Percentiles rank a stretch among this genome's conserved stretches.
These are phyloP conservation scores for Fragilaria crotonensis DNA, from an alignment of 108 stramenopile genomes.

Conservation along the genomic window DNA sequence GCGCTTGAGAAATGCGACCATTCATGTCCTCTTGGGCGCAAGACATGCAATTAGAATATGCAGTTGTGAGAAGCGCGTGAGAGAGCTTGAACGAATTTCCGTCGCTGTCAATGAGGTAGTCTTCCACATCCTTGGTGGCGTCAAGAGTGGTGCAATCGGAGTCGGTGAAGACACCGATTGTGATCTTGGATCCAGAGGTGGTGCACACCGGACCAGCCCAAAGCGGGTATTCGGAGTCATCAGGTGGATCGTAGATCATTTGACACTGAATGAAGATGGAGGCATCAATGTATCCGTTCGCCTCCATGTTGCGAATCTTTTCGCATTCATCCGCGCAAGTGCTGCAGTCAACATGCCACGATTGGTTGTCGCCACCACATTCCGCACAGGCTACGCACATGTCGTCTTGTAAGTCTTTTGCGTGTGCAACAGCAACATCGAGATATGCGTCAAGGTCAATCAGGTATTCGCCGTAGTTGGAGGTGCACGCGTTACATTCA, in stretches of 20 bases:
- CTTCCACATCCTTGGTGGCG: conserved; percentile 28
- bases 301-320: conserved; percentile 79
- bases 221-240: conserved; percentile 19
- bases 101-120: conserved; percentile 23
- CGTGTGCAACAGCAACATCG: conserved; percentile 22
- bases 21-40: too few relatives aligned
- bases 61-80: conserved; percentile 38
- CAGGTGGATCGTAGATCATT: conserved; percentile 13
- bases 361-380: conserved; percentile 9
- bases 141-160: conserved; percentile 37
- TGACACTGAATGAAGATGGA: conserved; percentile 35
- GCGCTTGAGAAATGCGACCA: too few relatives aligned
- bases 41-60: conserved; percentile 9
- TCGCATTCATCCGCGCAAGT: conserved; percentile 69
- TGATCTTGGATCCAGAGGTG: conserved; percentile 29
- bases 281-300: conserved; percentile 40
- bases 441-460: conserved; percentile 42
- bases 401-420: conserved; percentile 29
- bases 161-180: conserved; percentile 49
- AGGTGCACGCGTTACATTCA: conserved; percentile 56
- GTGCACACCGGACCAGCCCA: conserved; percentile 43
- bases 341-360: conserved; percentile 47
- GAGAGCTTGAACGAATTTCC: conserved; percentile 19
- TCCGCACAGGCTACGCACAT: conserved; percentile 36
- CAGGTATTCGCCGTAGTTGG: conserved; percentile 82